Evolutionary conservation across 352 stramenopile species (phyloP).

Genomic region (Peronospora farinosa): DNA sequence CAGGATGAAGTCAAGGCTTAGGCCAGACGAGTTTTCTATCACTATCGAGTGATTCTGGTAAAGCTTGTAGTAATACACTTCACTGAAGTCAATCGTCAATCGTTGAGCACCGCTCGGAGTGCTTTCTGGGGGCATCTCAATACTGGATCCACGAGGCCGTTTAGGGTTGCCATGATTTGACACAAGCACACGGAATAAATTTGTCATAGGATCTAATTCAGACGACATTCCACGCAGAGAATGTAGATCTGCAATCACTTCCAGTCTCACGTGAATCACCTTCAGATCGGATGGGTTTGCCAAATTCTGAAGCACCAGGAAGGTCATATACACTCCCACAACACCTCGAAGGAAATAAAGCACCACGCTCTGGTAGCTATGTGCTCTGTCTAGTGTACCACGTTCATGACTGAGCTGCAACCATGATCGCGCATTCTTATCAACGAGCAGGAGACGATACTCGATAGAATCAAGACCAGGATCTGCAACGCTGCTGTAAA

Average conservation of each 20-base stretch:
- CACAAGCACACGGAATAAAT: constrained; percentile 83
- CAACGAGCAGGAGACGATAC: constrained; percentile 69
- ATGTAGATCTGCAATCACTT: constrained; percentile 84
- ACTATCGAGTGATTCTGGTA: constrained; percentile 88
- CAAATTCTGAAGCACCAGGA: constrained; percentile 81
- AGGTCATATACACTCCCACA: constrained; percentile 81
- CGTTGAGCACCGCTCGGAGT: constrained; percentile 16
- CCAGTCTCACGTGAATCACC: constrained; percentile 78
- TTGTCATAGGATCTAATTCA: constrained; percentile 52
- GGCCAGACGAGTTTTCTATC: constrained; percentile 80
- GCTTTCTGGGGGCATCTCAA: constrained; percentile 36
- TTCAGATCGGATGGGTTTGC: constrained; percentile 79
- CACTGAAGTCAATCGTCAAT: constrained; percentile 76
- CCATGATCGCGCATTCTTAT: constrained; percentile 71
- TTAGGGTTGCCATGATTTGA: constrained; percentile 64
- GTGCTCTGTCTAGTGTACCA: constrained; percentile 59
- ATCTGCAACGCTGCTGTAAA: constrained; percentile 42
- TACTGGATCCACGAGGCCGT: constrained; percentile 49
- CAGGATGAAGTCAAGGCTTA: constrained; percentile 82
- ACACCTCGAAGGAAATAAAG: constrained; percentile 76
- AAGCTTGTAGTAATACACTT: constrained; percentile 86
- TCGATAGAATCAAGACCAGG: constrained; percentile 53
- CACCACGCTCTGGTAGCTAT: constrained; percentile 80
- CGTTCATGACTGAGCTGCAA: constrained; percentile 75
- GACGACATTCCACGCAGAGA: constrained; percentile 77